Evolutionary conservation across 768 basidiomycete genomes (phyloP), one percentile per base, ranked within the genome.

Genomic region (Boletus pseudo-olivaceus): DNA sequence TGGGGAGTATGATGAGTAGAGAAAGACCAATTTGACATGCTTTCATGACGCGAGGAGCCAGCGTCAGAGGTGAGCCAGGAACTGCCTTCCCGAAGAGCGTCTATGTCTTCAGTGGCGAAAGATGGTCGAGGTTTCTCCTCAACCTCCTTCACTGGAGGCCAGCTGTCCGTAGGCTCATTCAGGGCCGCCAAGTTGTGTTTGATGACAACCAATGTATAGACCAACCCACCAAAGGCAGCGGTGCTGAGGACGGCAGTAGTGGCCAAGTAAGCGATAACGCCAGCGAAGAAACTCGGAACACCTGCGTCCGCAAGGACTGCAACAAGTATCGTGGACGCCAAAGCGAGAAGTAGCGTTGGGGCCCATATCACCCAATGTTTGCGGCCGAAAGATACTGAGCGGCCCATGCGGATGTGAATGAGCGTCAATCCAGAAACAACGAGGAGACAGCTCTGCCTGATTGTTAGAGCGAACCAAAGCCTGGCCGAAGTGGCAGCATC

Each of bases 1-100:
- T 65, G 62, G 11, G 59, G 75, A 2, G 82, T 82, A 45, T 82
- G 78, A 61, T 83, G 82, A 2, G 86, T 88, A 1, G 85, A 84
- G 69, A 88, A 87, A 1, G 87, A 88, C 80, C 85, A 88, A 17
- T 79, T 79, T 8, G 87, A 89, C 27, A 81, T 67, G 1, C 86
- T 87, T 41, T 79, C 77, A 27, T 76, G 76, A 41, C 76, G 76
- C 50, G 80, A 77, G 17, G 75, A 75, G 58, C 76, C 76, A 6
- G 81, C 75, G 40, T 80, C 77, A 45, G 88, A 89, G 1, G 88
- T 87, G 55, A 90, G 82, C 87, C 88, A 90, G n/a, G 88, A 88
- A 46, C 82, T 82, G 47, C 87, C 87, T 59, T 90, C 88, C 20
- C 83, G 82, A 48, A 90, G 76, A 19, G 75, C 85, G 55, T 89